These are phyloP conservation scores for Rusavskia elegans DNA, from an alignment of 495 filamentous ascomycete species.

Conservation along the genomic window DNA sequence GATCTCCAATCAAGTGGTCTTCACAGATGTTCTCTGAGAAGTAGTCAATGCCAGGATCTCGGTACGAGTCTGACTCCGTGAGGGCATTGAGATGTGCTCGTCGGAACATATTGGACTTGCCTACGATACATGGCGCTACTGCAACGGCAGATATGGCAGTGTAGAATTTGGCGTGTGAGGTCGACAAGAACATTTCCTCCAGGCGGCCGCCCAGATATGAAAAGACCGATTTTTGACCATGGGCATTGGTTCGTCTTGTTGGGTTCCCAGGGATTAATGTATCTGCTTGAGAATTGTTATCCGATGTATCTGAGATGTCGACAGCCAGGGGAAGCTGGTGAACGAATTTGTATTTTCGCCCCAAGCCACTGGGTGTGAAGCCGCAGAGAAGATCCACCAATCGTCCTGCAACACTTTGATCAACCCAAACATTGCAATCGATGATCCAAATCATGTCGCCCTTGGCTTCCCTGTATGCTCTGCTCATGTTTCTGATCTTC, in stretches of 20 bases:
- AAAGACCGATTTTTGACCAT: background rate
- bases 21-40: slow-evolving; percentile 96
- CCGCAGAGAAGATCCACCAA: slow-evolving; percentile 83
- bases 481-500: slow-evolving; percentile 94
- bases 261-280: slow-evolving; percentile 3
- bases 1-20: slow-evolving; percentile 87
- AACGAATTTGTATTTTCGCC: slow-evolving; percentile 74
- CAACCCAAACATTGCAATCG: slow-evolving; percentile 94
- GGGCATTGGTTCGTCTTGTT: background rate
- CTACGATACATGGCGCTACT: slow-evolving; percentile 84
- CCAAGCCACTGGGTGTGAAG: slow-evolving; percentile 23
- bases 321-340: slow-evolving; percentile 85
- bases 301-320: slow-evolving; percentile 39
- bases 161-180: slow-evolving; percentile 96
- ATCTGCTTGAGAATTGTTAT: slow-evolving; percentile 5
- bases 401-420: slow-evolving; percentile 55
- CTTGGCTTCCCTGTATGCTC: slow-evolving; percentile 84
- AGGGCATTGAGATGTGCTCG: slow-evolving; percentile 73
- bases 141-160: slow-evolving; percentile 88
- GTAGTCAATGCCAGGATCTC: slow-evolving; percentile 62
- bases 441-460: slow-evolving; percentile 89
- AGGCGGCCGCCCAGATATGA: slow-evolving; percentile 59
- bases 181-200: slow-evolving; percentile 88
- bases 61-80: slow-evolving; percentile 38
- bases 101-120: slow-evolving; percentile 97